Percentiles rank a stretch among this genome's conserved stretches.
phyloP scores from a whole-genome alignment of 2,329 filamentous ascomycete genomes.

The Xylaria sp. region DNA sequence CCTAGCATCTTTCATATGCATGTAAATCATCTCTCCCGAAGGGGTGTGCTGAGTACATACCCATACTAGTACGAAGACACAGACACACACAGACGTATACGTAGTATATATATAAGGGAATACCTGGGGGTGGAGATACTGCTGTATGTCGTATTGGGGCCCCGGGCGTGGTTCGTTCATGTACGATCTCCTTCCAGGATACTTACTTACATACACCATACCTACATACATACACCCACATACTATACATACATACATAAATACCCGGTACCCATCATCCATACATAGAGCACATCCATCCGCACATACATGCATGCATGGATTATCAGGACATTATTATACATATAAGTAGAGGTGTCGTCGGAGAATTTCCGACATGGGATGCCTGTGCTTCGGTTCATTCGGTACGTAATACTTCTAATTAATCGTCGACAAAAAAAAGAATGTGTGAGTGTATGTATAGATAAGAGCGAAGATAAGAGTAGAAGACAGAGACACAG shows the following conservation, averaged over 20 bases:
- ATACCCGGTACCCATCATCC: not conserved
- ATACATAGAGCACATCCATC: not conserved
- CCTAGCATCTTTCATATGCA: constrained; percentile 3
- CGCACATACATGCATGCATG: not conserved
- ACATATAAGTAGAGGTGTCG: not conserved
- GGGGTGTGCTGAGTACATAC: not conserved
- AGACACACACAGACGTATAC: not conserved
- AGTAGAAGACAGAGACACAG: not conserved
- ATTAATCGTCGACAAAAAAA: not conserved
- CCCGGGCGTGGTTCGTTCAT: constrained; percentile 10
- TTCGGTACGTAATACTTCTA: not conserved
- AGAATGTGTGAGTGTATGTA: not conserved
- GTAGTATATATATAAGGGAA: not conserved
- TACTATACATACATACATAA: not conserved
- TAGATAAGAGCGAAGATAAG: no score
- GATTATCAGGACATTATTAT: not conserved
- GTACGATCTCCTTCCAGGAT: constrained; percentile 10
- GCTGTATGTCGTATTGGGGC: constrained; percentile 5
- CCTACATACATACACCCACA: not conserved
- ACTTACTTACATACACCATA: constrained; percentile 1
- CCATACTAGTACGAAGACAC: not conserved
- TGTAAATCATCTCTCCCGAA: not conserved
- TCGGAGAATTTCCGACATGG: constrained; percentile 12
- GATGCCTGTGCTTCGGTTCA: not conserved
- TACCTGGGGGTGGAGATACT: not conserved